Conservation (phyloP, 2,329 filamentous ascomycete species). For the Xylaria polymorpha region DNA sequence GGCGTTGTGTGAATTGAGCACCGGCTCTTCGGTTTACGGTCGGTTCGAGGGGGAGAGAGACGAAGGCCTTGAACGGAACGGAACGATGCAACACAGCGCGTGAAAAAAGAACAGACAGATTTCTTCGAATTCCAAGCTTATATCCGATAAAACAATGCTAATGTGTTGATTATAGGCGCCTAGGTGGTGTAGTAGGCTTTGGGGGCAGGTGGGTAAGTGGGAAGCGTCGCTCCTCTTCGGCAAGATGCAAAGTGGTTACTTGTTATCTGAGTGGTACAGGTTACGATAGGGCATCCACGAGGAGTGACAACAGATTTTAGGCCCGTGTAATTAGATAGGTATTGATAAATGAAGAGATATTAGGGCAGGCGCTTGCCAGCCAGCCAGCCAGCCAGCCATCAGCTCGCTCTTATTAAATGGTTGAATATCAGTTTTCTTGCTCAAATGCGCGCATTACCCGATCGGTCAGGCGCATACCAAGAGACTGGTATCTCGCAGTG, state of each 20-base stretch:
- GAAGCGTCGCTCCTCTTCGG: not conserved
- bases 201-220: not conserved
- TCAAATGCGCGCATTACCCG: constrained; percentile 39
- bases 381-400: not conserved
- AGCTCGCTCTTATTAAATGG: constrained; percentile 5
- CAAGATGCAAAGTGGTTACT: not conserved
- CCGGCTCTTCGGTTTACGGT: not conserved
- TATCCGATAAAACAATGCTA: not conserved
- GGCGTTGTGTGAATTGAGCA: not conserved
- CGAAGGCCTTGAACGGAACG: not conserved
- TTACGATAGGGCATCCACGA: not conserved
- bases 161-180: constrained; percentile 9
- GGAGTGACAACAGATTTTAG: not conserved
- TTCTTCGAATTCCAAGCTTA: not conserved
- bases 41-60: not conserved
- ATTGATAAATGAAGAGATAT: not conserved
- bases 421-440: constrained; percentile 34
- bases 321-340: not conserved
- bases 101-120: not conserved
- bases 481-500: not conserved
- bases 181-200: not conserved
- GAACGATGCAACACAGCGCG: not conserved
- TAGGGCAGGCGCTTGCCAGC: not conserved
- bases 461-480: not conserved
- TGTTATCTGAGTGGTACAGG: not conserved